These are phyloP conservation scores for Scedosporium apiospermum DNA, from an alignment of 2,329 filamentous ascomycete genomes.

Conservation along the genomic window DNA sequence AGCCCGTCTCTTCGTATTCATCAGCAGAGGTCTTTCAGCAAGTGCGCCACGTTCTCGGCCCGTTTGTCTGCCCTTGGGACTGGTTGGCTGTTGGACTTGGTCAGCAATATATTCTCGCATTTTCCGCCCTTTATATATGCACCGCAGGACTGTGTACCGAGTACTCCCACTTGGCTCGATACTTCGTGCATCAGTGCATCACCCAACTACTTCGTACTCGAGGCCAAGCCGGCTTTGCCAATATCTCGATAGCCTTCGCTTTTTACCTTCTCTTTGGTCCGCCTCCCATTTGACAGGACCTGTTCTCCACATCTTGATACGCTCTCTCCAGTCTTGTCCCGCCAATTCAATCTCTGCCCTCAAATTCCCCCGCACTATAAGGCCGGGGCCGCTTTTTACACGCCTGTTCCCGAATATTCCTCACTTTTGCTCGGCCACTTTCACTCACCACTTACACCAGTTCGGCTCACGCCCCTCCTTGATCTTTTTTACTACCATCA, in stretches of 20 bases:
- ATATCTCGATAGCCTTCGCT: not conserved
- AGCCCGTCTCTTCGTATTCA: not conserved
- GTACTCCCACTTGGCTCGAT: not conserved
- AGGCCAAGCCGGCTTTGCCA: conserved; percentile 1
- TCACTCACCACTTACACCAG: not conserved
- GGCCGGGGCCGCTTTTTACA: conserved; percentile 2
- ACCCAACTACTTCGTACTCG: not conserved
- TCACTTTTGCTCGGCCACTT: not conserved
- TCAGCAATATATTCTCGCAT: not conserved
- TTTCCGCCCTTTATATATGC: not conserved
- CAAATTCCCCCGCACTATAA: conserved; percentile 1
- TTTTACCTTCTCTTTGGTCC: not conserved
- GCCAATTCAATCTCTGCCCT: not conserved
- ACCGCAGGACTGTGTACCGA: not conserved
- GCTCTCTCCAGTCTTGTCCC: not conserved
- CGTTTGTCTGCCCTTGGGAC: not conserved
- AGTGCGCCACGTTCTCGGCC: not conserved
- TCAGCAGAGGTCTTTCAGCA: not conserved
- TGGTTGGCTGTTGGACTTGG: not conserved
- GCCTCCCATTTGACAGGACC: not conserved
- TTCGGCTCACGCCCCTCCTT: not conserved
- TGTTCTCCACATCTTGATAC: not conserved
- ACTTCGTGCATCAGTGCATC: not conserved
- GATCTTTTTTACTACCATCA: not conserved
- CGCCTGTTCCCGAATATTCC: not conserved